Conservation (phyloP, 2,329 filamentous ascomycete species). For the Fragosphaeria purpurea region DNA sequence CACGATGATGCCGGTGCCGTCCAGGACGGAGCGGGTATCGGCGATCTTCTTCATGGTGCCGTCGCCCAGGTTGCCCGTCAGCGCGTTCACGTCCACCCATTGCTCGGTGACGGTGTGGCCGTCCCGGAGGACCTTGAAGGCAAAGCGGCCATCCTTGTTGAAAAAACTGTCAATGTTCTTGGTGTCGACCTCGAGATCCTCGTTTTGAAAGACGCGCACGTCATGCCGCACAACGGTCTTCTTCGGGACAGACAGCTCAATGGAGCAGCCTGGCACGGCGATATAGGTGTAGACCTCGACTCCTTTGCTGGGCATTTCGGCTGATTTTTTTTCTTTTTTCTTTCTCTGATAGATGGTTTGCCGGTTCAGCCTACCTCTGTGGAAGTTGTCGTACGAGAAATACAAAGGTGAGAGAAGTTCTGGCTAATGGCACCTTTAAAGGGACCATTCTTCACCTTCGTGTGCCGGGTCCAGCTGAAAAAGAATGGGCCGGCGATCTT, state of each 20-base stretch:
- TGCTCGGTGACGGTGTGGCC: constrained; percentile 30
- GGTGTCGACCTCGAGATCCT: constrained; percentile 36
- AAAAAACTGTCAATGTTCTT: constrained; percentile 29
- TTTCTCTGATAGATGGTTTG: too few species aligned
- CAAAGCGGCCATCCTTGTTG: constrained; percentile 34
- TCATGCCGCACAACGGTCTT: constrained; percentile 22
- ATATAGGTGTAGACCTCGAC: constrained; percentile 29
- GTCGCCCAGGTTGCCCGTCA: constrained; percentile 31
- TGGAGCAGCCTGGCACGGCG: constrained; percentile 26
- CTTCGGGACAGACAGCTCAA: constrained; percentile 35
- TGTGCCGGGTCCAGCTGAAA: too few species aligned
- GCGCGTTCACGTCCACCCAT: constrained; percentile 34
- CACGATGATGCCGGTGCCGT: constrained; percentile 27
- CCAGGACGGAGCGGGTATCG: constrained; percentile 21
- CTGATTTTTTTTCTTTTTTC: too few species aligned
- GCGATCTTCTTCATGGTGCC: constrained; percentile 28
- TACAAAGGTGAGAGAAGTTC: too few species aligned
- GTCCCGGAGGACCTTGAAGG: constrained; percentile 26
- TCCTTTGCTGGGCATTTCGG: constrained; percentile 31
- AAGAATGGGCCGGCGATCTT: too few species aligned
- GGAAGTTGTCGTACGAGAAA: too few species aligned
- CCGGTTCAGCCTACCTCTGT: too few species aligned
- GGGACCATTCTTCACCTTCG: too few species aligned
- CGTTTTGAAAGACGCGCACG: constrained; percentile 24
- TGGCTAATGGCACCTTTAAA: too few species aligned